A percentile compares a stretch with the other conserved stretches of the same genome.
phyloP scores from a whole-genome alignment of 495 filamentous ascomycete species.

The Trichoderma reesei region DNA sequence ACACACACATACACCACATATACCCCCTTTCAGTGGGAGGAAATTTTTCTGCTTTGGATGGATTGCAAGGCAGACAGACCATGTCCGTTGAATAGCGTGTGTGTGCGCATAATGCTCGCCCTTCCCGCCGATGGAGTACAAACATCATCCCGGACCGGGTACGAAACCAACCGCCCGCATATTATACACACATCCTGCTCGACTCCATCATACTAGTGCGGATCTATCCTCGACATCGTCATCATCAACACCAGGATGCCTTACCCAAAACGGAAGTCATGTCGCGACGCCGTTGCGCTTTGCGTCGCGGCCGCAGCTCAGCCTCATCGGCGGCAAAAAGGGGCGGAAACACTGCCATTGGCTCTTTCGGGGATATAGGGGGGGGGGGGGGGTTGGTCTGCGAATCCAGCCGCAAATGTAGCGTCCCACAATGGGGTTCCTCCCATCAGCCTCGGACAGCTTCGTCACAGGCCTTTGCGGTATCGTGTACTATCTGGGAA shows the following conservation, averaged over 20 bases:
- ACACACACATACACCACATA: no score
- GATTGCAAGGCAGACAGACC: neutral
- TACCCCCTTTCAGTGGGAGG: no score
- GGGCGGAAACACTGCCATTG: no score
- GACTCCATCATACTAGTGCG: constrained; percentile 5
- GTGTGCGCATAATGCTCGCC: neutral
- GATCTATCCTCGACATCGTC: neutral
- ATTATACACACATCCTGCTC: no score
- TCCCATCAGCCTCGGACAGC: neutral
- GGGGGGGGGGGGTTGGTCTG: neutral
- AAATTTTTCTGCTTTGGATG: neutral
- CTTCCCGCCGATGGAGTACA: neutral
- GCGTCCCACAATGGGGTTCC: neutral
- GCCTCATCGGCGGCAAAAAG: neutral
- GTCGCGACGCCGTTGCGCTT: neutral
- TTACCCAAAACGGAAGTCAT: constrained; percentile 1
- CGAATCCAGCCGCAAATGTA: neutral
- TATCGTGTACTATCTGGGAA: neutral
- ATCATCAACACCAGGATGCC: neutral
- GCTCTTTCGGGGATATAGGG: neutral
- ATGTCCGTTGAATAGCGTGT: constrained; percentile 5
- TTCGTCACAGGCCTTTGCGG: neutral
- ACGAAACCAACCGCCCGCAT: no score
- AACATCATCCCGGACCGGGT: no score
- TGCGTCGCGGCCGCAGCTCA: neutral